Evolutionary conservation across 495 filamentous ascomycete species (phyloP).

Genomic region (Penicillium ochrochloron): DNA sequence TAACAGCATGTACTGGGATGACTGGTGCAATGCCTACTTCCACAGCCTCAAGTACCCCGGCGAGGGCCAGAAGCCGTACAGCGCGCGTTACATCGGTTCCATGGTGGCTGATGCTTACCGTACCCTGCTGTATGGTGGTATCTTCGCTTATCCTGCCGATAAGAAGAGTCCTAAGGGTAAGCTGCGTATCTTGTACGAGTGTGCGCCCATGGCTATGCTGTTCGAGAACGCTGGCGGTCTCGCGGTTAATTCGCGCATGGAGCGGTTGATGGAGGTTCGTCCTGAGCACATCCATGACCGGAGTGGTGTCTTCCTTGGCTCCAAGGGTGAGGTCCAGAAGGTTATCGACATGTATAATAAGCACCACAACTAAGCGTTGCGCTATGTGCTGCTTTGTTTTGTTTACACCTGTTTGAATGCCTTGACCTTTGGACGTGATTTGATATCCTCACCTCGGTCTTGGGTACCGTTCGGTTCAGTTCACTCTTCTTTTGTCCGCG

Average conservation of each 20-base stretch:
- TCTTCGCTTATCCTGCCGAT: constrained; percentile 97
- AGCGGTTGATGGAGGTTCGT: constrained; percentile 85
- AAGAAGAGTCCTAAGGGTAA: constrained; percentile 99
- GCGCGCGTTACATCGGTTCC: constrained; percentile 89
- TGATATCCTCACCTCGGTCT: constrained; percentile 6
- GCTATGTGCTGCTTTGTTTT: neutral
- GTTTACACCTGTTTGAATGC: neutral
- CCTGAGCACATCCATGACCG: constrained; percentile 95
- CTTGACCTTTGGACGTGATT: constrained; percentile 14
- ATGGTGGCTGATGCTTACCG: constrained; percentile 99
- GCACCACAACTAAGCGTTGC: constrained; percentile 35
- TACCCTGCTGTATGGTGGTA: constrained; percentile 91
- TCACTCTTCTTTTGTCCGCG: constrained; percentile 6
- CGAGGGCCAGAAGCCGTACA: constrained; percentile 86
- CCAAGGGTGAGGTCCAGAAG: constrained; percentile 93
- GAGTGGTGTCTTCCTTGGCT: constrained; percentile 95
- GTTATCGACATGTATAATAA: constrained; percentile 69
- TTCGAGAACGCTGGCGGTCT: constrained; percentile 98
- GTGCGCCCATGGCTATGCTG: constrained; percentile 98
- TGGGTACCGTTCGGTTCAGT: constrained; percentile 17
- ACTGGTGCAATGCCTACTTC: constrained; percentile 85
- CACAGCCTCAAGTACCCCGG: constrained; percentile 79
- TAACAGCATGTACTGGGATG: constrained; percentile 95
- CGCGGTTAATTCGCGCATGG: constrained; percentile 86
- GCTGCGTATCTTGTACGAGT: constrained; percentile 96